Evolutionary conservation across 176 grass and related monocot species (phyloP), one percentile per base, ranked within the genome.

Genomic region (Hordeum vulgare): DNA sequence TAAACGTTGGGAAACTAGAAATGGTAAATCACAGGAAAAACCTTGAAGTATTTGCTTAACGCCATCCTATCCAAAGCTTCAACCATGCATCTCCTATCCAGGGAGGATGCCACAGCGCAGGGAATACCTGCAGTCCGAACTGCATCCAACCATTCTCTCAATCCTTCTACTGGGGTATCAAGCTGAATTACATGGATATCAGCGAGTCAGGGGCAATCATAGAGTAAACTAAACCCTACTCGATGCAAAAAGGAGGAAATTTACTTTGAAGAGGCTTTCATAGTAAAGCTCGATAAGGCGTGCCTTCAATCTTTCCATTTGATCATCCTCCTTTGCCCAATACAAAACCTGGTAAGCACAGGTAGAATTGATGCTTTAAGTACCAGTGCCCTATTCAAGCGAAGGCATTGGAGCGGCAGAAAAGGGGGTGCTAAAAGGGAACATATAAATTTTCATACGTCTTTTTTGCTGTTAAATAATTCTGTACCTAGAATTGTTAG

Each of bases 61-160:
- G 85, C 62, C 93, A 99, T 90, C 62, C 85, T 84, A 36, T 96
- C 80, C 83, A 99, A 87, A 86, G 93, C 89, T 77, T 99, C 89
- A 21, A 92, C 57, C 89, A 99, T 89, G 69, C 85, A 89, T 87
- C 85, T 96, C 80, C 91, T 89, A 74, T 99, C 96, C 60, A 94
- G 85, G 20, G 85, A 92, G 6, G 96, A 99, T 57, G 92, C 89
- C 1, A 99, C 89, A 54, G 96, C 96, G 81, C 93, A 96, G 68
- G 93, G 93, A 64, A 95, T 95, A 65, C 96, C 91, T 67, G 93
- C 93, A 73, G 96, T 94, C 61, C 88, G 80, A 60, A 99, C 77
- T 26, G 93, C 91, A 90, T 99, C 96, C 61, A 99, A 83, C 91
- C 91, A 99, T 81, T 96, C 96, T 87, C 85, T 92, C 84, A 99